Percentiles rank a stretch among this genome's conserved stretches.
phyloP scores from a whole-genome alignment of 805 yeast genomes.

The Kodamaea sagamina region DNA sequence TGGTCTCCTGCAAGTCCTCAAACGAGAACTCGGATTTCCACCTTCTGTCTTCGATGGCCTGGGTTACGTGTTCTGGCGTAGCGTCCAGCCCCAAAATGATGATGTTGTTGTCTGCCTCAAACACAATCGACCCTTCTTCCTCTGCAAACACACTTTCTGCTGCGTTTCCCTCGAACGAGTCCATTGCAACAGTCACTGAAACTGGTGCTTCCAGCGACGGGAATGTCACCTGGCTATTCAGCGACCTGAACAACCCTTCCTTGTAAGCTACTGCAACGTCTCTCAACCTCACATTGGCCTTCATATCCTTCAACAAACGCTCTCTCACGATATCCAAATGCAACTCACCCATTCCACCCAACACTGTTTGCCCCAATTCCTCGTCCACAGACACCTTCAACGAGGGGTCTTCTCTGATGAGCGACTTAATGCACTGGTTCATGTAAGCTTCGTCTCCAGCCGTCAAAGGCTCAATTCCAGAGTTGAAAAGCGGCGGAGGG shows the following conservation, averaged over 20 bases:
- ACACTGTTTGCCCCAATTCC: slow-evolving; percentile 83
- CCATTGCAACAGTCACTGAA: slow-evolving; percentile 30
- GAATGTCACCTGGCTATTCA: background rate
- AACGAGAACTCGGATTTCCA: slow-evolving; percentile 53
- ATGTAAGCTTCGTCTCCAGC: slow-evolving; percentile 77
- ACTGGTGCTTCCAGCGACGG: slow-evolving; percentile 23
- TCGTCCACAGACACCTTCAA: slow-evolving; percentile 70
- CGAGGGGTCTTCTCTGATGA: slow-evolving; percentile 91
- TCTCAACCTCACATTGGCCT: slow-evolving; percentile 79
- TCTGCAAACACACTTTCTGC: slow-evolving; percentile 34
- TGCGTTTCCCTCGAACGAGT: slow-evolving; percentile 41
- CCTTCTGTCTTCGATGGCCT: slow-evolving; percentile 33
- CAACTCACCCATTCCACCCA: slow-evolving; percentile 97
- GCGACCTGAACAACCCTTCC: slow-evolving; percentile 50
- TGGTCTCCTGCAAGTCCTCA: slow-evolving; percentile 53
- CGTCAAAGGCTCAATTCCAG: slow-evolving; percentile 78
- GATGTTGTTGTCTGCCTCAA: slow-evolving; percentile 52
- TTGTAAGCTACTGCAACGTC: slow-evolving; percentile 87
- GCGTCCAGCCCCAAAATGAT: slow-evolving; percentile 38
- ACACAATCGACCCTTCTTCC: slow-evolving; percentile 39
- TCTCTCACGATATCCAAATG: slow-evolving; percentile 88
- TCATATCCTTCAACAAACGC: slow-evolving; percentile 75
- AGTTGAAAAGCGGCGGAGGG: slow-evolving; percentile 93
- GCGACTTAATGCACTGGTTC: slow-evolving; percentile 63
- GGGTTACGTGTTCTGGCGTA: slow-evolving; percentile 26